Percentiles rank a stretch among this genome's conserved stretches.
Conservation (phyloP, 129 eudicot species). For the Lonicera japonica region DNA sequence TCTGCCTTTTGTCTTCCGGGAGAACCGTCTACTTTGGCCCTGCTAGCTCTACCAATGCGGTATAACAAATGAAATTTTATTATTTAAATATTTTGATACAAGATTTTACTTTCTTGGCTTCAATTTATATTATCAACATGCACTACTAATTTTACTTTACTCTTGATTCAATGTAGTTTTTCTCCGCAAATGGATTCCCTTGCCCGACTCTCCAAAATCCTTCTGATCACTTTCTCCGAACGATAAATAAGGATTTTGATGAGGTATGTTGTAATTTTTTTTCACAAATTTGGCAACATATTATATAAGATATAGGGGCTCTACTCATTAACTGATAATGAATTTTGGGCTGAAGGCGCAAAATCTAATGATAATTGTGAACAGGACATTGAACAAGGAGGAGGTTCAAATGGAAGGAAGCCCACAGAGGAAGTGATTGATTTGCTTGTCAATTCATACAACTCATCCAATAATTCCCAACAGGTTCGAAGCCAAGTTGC, state of each 20-base stretch:
- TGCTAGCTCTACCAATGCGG: constrained; percentile 1
- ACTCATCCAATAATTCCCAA: constrained; percentile 10
- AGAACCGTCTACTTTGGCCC: constrained; percentile 24
- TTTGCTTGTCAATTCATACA: constrained; percentile 22
- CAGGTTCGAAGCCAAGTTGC: constrained; percentile 9
- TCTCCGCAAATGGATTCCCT: constrained; percentile 23
- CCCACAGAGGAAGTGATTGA: constrained; percentile 15
- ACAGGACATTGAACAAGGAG: constrained; percentile 27
- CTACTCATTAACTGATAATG: too few species aligned
- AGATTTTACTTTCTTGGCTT: too few species aligned
- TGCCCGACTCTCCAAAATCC: constrained; percentile 37
- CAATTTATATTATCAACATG: too few species aligned
- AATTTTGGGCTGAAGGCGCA: too few species aligned
- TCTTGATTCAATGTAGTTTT: constrained; percentile 22
- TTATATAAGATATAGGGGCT: too few species aligned
- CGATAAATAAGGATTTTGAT: constrained; percentile 37
- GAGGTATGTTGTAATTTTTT: constrained; percentile 6
- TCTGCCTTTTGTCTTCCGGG: constrained; percentile 21
- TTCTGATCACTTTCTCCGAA: constrained; percentile 37
- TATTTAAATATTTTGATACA: too few species aligned
- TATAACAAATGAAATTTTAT: not conserved
- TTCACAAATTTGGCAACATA: too few species aligned
- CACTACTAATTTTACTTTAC: not conserved
- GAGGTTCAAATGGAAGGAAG: constrained; percentile 5
- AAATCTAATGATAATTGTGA: too few species aligned